Base-by-base conservation (phyloP, 108 stramenopile species). In the Epipyxis sp. region DNA sequence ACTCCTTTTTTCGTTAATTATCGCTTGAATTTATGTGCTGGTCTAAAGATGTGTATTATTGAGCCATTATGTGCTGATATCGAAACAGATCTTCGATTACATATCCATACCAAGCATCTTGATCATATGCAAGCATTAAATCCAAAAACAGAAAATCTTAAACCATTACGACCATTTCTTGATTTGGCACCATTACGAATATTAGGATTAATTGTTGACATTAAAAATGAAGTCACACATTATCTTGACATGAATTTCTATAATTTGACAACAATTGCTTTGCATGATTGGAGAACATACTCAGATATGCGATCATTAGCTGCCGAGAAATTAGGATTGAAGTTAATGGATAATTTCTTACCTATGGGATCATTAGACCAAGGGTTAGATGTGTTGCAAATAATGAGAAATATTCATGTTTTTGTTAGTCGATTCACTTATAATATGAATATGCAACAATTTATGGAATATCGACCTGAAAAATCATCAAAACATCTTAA, bases 281-380 rank as follows among this genome's bases (percentile, higher is more conserved):
- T 89, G 29, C 87, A 90, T 68, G 90, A 91, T 67, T 89, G 89
- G 83, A 79, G 77, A 16, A 87, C 86, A 1, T 91, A 91, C 69
- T 79, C 59, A 58, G 88, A 89, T 58, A 91, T 90, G 88, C 84
- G 79, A 40, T 67, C 58, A 0, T 43, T 90, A 13, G 89, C 88
- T 32, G 59, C 46, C 16, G 86, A 86, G 59, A 84, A 76, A 77
- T 89, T 77, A 61, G 86, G 88, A 61, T 50, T 91, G 1, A 42
- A 79, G 20, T 25, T 91, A 20, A 34, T 59, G 42, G 89, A 91
- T 42, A 82, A 84, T 1, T 62, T 42, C 59, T 79, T 91, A 61
- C 90, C 90, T 10, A 86, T 87, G 82, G 89, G 89, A 13, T 65
- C 46, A 25, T 59, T 88, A 27, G 88, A 89, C 59, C 69, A 85